Conservation (phyloP, 202 grass and related monocot genomes). For the Zoysia matrella region DNA sequence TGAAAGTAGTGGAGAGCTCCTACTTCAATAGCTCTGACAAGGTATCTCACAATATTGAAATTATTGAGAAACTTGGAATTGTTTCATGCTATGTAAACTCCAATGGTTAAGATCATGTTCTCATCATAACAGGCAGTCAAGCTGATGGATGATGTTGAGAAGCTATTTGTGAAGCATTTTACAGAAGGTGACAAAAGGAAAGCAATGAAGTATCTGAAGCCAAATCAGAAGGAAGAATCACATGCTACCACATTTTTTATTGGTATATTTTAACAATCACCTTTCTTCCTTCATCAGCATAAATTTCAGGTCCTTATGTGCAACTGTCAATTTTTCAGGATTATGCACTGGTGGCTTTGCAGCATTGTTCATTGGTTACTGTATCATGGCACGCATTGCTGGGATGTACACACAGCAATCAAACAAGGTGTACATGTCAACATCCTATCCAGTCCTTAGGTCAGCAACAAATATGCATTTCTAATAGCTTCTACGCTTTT, state of each 20-base stretch:
- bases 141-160: slow-evolving; percentile 78
- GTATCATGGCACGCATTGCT: slow-evolving; percentile 71
- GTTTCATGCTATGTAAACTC: slow-evolving; percentile 22
- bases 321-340: slow-evolving; percentile 51
- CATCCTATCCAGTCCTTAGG: slow-evolving; percentile 81
- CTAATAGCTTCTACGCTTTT: slow-evolving; percentile 26
- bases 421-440: slow-evolving; percentile 81
- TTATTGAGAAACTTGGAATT: slow-evolving; percentile 16
- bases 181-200: slow-evolving; percentile 68
- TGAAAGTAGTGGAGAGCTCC: slow-evolving; percentile 78
- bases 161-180: slow-evolving; percentile 75
- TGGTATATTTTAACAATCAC: slow-evolving; percentile 44
- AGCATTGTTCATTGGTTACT: slow-evolving; percentile 76
- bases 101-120: slow-evolving; percentile 31
- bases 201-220: slow-evolving; percentile 81
- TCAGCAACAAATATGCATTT: slow-evolving; percentile 39
- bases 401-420: slow-evolving; percentile 80
- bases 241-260: slow-evolving; percentile 80
- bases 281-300: slow-evolving; percentile 19
- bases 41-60: slow-evolving; percentile 45
- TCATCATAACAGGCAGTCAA: slow-evolving; percentile 58
- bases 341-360: slow-evolving; percentile 64
- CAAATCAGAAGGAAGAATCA: slow-evolving; percentile 67
- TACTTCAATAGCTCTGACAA: slow-evolving; percentile 81
- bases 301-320: slow-evolving; percentile 28